Evolutionary conservation across 345 rosid species (phyloP).

Genomic region (Carallia brachiata): DNA sequence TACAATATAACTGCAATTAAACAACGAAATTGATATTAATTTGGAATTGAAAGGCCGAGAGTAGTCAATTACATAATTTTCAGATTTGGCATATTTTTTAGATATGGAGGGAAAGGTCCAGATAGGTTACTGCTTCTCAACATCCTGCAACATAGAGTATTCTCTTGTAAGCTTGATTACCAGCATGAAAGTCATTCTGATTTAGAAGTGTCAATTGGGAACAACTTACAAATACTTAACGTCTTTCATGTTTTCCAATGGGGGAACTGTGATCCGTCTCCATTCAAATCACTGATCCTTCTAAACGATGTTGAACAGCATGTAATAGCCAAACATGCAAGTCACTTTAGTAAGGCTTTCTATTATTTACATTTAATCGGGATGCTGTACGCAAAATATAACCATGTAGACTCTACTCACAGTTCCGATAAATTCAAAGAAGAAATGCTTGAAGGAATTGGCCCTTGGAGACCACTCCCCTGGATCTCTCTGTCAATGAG

Average conservation of each 20-base stretch:
- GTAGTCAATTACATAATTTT: conserved; percentile 2
- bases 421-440: conserved; percentile 8
- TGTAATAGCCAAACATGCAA: too few species aligned
- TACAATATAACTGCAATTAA: background rate
- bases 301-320: background rate
- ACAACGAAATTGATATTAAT: too few species aligned
- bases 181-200: background rate
- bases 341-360: too few species aligned
- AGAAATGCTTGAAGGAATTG: conserved; percentile 15
- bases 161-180: background rate
- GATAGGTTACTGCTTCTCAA: conserved; percentile 20
- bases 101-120: background rate
- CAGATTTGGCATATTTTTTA: background rate
- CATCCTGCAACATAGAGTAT: conserved; percentile 3
- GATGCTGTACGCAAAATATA: background rate
- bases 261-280: conserved; percentile 13
- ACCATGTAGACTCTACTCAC: conserved; percentile 4
- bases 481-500: conserved; percentile 14
- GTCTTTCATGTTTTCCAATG: background rate
- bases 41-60: background rate
- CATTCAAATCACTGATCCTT: conserved; percentile 16
- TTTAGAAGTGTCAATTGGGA: background rate
- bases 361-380: too few species aligned
- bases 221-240: conserved; percentile 6
- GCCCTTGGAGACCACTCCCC: conserved; percentile 21